Conservation (phyloP, 1,284 basidiomycete species). For the Golubevia sp. region DNA sequence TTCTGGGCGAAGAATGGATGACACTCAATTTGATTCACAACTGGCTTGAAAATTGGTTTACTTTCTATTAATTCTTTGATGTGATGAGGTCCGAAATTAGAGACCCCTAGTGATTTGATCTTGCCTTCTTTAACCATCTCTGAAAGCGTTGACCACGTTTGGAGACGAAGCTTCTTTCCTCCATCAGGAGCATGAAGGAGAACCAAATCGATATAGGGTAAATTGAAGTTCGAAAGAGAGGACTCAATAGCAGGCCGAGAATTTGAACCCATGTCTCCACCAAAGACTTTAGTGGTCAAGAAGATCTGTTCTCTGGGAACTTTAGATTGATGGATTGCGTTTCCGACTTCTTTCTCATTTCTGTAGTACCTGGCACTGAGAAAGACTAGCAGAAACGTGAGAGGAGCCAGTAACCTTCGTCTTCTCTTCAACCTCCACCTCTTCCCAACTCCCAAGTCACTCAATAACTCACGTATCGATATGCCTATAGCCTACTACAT, state of each 20-base stretch:
- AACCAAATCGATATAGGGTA: constrained; percentile 6
- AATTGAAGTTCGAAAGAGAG: neutral
- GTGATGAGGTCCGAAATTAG: constrained; percentile 10
- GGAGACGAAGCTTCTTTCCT: constrained; percentile 4
- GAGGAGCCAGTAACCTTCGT: too few species aligned
- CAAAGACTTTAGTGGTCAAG: constrained; percentile 15
- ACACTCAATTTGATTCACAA: constrained; percentile 8
- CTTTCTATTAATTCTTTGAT: constrained; percentile 8
- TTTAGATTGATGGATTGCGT: neutral
- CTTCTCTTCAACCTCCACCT: neutral
- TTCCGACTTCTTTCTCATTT: constrained; percentile 10
- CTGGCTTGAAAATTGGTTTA: constrained; percentile 7
- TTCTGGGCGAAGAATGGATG: constrained; percentile 8
- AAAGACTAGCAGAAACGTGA: neutral
- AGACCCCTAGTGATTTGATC: constrained; percentile 8
- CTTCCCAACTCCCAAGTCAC: neutral
- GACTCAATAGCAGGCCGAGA: constrained; percentile 9
- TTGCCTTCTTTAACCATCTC: constrained; percentile 2
- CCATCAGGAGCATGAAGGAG: constrained; percentile 8
- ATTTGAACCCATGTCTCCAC: constrained; percentile 1
- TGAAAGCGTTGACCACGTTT: constrained; percentile 2
- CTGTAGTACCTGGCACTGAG: neutral
- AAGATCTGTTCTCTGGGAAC: constrained; percentile 8
- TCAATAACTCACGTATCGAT: constrained; percentile 14
- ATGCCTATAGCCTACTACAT: constrained; percentile 20